These are phyloP conservation scores for Tephrocybe sp. DNA, from an alignment of 768 basidiomycete genomes.

Conservation along the genomic window DNA sequence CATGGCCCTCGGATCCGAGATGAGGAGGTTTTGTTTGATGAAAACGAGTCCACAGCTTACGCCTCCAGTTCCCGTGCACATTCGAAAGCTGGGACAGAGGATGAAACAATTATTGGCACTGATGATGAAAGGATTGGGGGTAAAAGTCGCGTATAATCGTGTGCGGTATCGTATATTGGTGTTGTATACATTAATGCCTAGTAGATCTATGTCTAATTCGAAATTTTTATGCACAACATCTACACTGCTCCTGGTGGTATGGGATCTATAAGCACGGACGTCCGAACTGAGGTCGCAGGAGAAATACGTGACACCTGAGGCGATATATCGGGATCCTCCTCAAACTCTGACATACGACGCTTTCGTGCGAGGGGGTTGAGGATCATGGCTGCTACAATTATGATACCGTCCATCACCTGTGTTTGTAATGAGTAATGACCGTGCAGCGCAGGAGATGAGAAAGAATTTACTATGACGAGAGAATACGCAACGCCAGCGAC, in stretches of 20 bases:
- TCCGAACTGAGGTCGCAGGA: background rate
- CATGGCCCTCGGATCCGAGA: conserved; percentile 33
- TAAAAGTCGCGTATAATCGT: conserved; percentile 15
- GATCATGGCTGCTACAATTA: conserved; percentile 60
- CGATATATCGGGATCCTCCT: conserved; percentile 4
- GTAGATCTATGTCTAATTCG: conserved; percentile 5
- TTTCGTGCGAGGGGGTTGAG: conserved; percentile 60
- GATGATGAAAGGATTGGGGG: conserved; percentile 34
- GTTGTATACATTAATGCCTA: conserved; percentile 16
- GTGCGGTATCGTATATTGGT: background rate
- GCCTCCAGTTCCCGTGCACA: conserved; percentile 40
- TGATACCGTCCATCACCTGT: conserved; percentile 60
- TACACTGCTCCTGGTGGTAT: background rate
- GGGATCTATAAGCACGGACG: background rate
- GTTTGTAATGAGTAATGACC: background rate
- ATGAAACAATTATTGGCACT: conserved; percentile 33
- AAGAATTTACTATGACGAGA: conserved; percentile 53
- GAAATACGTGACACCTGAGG: conserved; percentile 6
- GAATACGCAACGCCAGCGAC: conserved; percentile 64
- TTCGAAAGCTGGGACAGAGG: conserved; percentile 45
- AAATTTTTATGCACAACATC: background rate
- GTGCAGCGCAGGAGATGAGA: background rate
- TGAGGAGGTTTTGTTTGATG: conserved; percentile 62
- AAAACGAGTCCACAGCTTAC: conserved; percentile 45
- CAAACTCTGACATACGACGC: conserved; percentile 27